Base-by-base conservation (phyloP, 768 basidiomycete species). In the Leccinum aurantiacum region DNA sequence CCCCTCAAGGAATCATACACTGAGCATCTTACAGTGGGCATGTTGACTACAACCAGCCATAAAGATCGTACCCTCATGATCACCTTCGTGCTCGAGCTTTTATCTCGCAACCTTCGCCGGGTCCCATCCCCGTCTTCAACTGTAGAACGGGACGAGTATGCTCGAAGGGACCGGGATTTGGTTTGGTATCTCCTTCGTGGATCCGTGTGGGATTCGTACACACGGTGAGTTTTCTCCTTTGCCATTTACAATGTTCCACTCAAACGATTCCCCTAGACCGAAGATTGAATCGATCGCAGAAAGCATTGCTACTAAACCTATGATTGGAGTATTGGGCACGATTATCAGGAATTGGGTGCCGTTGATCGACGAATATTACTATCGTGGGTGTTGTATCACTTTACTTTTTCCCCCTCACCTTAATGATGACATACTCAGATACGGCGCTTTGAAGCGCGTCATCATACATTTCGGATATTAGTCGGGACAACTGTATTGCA, bases 291-390 rank as follows among this genome's bases (percentile, higher is more conserved):
- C 79, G 2, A 75, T 93, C 62, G 85, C 84, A 33, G 75, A 83
- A 62, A 77, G 71, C 47, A 80, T 84, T 19, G 77, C 84, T 3
- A 77, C 77, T 58, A 80, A 79, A 49, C 91, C 91, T 15, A 54
- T 93, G 27, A 67, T 94, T 27, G 84, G 86, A n/a, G 70, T 92
- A 52, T 73, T 91, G 44, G 80, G 90, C 63, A 83, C 86, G 25
- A 75, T 94, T 59, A 71, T 91, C 59, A 87, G 84, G 63, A 91
- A 93, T 67, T 94, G 93, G 92, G 85, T 94, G 63, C 93, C 91
- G 19, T 76, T 94, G 70, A 90, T 94, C 61, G 86, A 94, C 71
- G 90, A 91, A 69, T 94, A 94, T 76, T 88, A 94, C 77, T 94
- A 94, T 80, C 94, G 92, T 92, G 69, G 61, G 92, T 61, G 25